These are phyloP conservation scores for Incumbomyces delicatus DNA, from an alignment of 2,329 filamentous ascomycete species.

Conservation along the genomic window DNA sequence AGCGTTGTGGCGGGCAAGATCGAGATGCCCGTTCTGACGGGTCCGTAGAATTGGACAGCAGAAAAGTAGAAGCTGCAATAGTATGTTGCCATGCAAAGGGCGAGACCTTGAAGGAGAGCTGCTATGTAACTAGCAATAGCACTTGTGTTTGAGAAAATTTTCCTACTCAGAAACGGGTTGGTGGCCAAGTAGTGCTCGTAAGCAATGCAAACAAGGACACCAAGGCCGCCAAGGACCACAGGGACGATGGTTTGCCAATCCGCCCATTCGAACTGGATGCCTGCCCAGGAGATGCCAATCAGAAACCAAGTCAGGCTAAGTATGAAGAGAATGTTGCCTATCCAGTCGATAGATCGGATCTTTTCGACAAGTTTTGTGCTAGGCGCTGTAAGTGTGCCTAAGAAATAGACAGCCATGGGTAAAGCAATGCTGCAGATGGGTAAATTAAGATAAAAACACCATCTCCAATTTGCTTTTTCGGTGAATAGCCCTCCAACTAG, in stretches of 20 bases:
- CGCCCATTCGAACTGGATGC: constrained; percentile 30
- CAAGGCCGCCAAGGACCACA: constrained; percentile 26
- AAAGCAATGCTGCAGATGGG: constrained; percentile 23
- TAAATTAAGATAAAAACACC: constrained; percentile 36
- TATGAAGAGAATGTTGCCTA: constrained; percentile 32
- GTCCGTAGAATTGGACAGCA: constrained; percentile 26
- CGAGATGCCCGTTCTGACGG: constrained; percentile 29
- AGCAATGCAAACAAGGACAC: constrained; percentile 25
- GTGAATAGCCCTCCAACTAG: constrained; percentile 35
- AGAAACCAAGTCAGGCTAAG: constrained; percentile 30
- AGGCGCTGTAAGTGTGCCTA: constrained; percentile 24
- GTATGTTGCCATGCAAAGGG: constrained; percentile 34
- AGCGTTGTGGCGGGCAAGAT: constrained; percentile 28
- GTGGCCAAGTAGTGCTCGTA: constrained; percentile 28
- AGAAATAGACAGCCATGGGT: constrained; percentile 25
- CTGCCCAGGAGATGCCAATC: constrained; percentile 35
- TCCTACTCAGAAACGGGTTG: constrained; percentile 29
- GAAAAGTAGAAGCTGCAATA: constrained; percentile 35
- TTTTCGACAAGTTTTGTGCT: constrained; percentile 10
- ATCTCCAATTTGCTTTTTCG: constrained; percentile 22
- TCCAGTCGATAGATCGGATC: constrained; percentile 31
- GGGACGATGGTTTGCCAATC: constrained; percentile 32
- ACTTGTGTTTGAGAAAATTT: constrained; percentile 29
- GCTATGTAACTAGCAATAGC: constrained; percentile 32
- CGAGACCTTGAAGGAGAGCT: constrained; percentile 34